These are phyloP conservation scores for Pseudocercospora eumusae DNA, from an alignment of 2,329 filamentous ascomycete genomes.

Conservation along the genomic window DNA sequence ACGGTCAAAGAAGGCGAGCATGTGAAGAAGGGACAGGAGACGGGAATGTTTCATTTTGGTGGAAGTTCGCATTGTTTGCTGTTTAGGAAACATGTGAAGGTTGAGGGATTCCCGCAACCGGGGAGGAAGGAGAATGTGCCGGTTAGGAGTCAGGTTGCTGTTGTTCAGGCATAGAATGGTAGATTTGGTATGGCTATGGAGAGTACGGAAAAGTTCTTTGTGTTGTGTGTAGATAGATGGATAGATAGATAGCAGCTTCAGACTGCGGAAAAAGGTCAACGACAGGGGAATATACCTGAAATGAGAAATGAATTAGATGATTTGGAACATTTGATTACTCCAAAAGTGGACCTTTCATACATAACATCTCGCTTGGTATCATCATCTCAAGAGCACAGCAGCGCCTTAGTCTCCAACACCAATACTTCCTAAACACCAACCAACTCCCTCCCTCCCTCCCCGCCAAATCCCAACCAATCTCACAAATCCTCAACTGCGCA, in stretches of 20 bases:
- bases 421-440: too few relatives aligned
- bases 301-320: too few relatives aligned
- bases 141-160: conserved; percentile 42
- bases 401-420: too few relatives aligned
- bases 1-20: conserved; percentile 66
- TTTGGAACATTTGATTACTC: too few relatives aligned
- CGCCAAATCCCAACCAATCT: background rate
- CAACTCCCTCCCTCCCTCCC: background rate
- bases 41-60: conserved; percentile 81
- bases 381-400: background rate
- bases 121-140: conserved; percentile 42
- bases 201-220: background rate
- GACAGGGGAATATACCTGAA: background rate
- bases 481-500: conserved; percentile 71
- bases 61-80: conserved; percentile 69
- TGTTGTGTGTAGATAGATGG: too few relatives aligned
- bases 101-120: conserved; percentile 41
- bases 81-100: conserved; percentile 60
- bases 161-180: conserved; percentile 49
- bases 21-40: conserved; percentile 68
- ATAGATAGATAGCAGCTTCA: background rate
- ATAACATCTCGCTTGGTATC: background rate
- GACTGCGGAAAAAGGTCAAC: background rate
- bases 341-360: too few relatives aligned
- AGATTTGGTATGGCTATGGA: too few relatives aligned